Base-by-base conservation (phyloP, 805 yeast genomes). In the Saccharomycopsis sp. region DNA sequence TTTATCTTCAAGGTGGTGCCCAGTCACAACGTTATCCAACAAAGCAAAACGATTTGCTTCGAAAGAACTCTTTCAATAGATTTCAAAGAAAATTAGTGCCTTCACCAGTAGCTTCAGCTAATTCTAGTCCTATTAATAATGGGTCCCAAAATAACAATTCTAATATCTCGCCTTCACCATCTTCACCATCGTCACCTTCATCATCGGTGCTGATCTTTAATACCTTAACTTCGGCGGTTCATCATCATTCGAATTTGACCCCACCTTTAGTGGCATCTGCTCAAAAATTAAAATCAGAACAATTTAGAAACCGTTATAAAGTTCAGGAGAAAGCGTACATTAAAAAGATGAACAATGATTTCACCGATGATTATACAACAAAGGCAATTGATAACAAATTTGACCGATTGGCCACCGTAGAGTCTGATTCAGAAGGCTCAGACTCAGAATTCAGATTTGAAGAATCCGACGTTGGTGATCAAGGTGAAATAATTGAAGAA, bases 341-440 rank as follows among this genome's bases (percentile, higher is more conserved):
- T 46, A 74, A 72, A 45, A 75, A 75, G 56, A 73, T 84, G 56
- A 71, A 74, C 47, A 78, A 78, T 51, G 80, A 75, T 51, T 64
- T 68, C 32, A 72, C 67, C 3, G 86, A 83, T 59, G 93, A 84
- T 54, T 81, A 81, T 58, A 80, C 81, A 56, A 80, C 85, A 9
- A 77, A 77, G 52, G 85, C 81, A 3, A 75, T 80, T 34, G 47
- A 45, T 14, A 72, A 67, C 2, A 67, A 65, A 7, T 59, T 59
- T 38, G 27, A 40, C 22, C 22, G 32, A 3, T 47, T 48, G 33
- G 49, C 41, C 13, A 35, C 22, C 13, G 31, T 14, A 2, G 46
- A 41, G 13, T 37, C 40, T 16, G 45, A 43, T 19, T 36, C 44
- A 20, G 51, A 50, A 7, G 41, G 16, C 16, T 31, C 33, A 14